Evolutionary conservation across 108 stramenopile species (phyloP), one percentile per base, ranked within the genome.

Genomic region (Fragilaria radians): DNA sequence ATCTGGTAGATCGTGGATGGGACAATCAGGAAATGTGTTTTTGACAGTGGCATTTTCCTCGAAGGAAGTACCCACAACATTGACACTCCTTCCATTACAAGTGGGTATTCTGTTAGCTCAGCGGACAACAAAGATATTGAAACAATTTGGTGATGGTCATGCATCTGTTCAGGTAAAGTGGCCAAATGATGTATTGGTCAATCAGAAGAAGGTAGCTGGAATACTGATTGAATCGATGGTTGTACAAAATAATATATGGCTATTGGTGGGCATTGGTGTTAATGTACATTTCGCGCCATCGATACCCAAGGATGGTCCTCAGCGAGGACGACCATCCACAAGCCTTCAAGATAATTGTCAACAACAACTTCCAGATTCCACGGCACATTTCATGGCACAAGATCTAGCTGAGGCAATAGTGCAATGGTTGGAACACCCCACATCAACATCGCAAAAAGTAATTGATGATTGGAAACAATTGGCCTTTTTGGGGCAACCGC

Each of bases 161-260:
- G 29, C n/a, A 42, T 17, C 59, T 9, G 82, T 88, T 4, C 78
- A 85, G 5, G 75, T 94, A 46, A 96, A 96, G 64, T 96, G 95
- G 95, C 95, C 95, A 18, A 96, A 96, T 72, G 95, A 95, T 72
- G 95, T 96, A 9, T 69, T 96, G 17, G 67, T 94, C 26, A 60
- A 79, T 30, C 79, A 78, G 21, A 32, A 54, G 27, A 88, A 82
- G 57, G 71, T 82, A 53, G 67, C 80, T 28, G 88, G 86, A n/a
- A 55, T 72, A 25, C 54, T 90, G 51, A 89, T 91, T 66, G 84
- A 85, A 68, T 73, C 59, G n/a, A 59, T 77, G 57, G 63, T 71
- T 47, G 54, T 69, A 1, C 25, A 24, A 0, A 26, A 48, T 11
- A 73, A 70, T 22, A 76, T 76, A 54, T 95, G 87, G 84, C 88